Conservation (phyloP, 371 early-diverging fungal species). For the Rhizopus stolonifer region DNA sequence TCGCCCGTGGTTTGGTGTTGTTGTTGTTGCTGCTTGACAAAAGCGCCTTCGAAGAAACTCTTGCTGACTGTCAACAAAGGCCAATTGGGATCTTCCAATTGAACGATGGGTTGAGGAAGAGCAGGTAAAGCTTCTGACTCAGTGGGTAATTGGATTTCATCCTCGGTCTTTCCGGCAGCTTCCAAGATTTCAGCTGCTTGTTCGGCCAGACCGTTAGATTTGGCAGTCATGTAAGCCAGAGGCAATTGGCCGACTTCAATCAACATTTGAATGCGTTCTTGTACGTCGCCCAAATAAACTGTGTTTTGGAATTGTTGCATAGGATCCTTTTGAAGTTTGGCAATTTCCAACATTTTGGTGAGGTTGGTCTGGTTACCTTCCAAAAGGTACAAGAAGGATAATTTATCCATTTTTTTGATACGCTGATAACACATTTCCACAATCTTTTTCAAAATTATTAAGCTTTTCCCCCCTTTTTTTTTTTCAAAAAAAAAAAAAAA, state of each 20-base stretch:
- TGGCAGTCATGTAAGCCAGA: constrained; percentile 91
- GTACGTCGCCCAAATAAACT: constrained; percentile 83
- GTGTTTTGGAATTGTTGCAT: constrained; percentile 90
- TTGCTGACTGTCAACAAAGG: constrained; percentile 77
- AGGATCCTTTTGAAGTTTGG: constrained; percentile 76
- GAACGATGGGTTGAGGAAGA: constrained; percentile 66
- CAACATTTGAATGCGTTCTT: constrained; percentile 79
- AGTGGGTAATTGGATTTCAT: constrained; percentile 59
- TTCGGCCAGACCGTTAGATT: constrained; percentile 81
- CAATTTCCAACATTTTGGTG: constrained; percentile 89
- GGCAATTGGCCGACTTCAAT: constrained; percentile 83
- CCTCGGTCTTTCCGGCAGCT: constrained; percentile 64
- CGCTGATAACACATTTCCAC: constrained; percentile 91
- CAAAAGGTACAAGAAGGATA: constrained; percentile 91
- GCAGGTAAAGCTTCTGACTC: constrained; percentile 47
- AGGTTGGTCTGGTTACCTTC: constrained; percentile 89
- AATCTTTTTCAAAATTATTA: too few relatives aligned
- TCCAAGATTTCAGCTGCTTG: constrained; percentile 80
- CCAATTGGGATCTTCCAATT: constrained; percentile 82
- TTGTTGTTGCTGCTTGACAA: constrained; percentile 31
- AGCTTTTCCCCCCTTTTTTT: too few relatives aligned
- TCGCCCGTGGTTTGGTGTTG: constrained; percentile 23
- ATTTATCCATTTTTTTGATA: constrained; percentile 82
- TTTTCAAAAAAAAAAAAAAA: too few relatives aligned
- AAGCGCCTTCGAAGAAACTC: constrained; percentile 67